Evolutionary conservation across 2,329 filamentous ascomycete species (phyloP), one percentile per base, ranked within the genome.

Genomic region (Arthroderma sp.): DNA sequence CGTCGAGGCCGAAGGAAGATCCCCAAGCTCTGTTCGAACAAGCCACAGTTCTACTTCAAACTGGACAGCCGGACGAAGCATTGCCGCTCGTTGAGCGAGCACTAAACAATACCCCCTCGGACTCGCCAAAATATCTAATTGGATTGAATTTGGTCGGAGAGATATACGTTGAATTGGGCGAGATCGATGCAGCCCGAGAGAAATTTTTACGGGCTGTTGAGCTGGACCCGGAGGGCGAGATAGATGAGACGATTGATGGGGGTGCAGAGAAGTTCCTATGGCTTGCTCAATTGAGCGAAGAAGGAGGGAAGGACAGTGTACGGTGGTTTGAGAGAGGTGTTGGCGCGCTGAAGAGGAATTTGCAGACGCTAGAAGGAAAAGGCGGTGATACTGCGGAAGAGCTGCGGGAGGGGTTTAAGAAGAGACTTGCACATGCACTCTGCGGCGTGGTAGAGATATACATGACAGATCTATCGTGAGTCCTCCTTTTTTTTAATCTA

Each of bases 361-460:
- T 95, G 62, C 81, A 83, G 64, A 73, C 73, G 13, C 71, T 91
- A 19, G 80, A 83, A 62, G 78, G 77, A 58, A 74, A 73, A 33
- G 62, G 65, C 37, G 64, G 65, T n/a, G 63, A 71, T 15, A 60
- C 72, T 61, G 64, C 73, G 39, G 62, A 67, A 23, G 60, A 74
- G 23, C 66, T 76, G 37, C 55, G 83, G 41, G 80, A 84, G 28
- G 87, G 90, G 71, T 88, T 88, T 76, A 86, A 86, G 70, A 78
- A 79, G 63, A 93, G 93, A 72, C 78, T 97, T 37, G 88, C 90
- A 1, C 89, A 89, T 64, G 88, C 91, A n/a, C 79, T 98, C 37
- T 98, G 94, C 72, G 89, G 88, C 28, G 88, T 97, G 60, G 85
- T 88, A 5, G 93, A 98, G 75, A 89, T 98, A 54, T 98, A 96